These are phyloP conservation scores for Chaetothyriales sp. DNA, from an alignment of 2,329 filamentous ascomycete genomes.

Conservation along the genomic window DNA sequence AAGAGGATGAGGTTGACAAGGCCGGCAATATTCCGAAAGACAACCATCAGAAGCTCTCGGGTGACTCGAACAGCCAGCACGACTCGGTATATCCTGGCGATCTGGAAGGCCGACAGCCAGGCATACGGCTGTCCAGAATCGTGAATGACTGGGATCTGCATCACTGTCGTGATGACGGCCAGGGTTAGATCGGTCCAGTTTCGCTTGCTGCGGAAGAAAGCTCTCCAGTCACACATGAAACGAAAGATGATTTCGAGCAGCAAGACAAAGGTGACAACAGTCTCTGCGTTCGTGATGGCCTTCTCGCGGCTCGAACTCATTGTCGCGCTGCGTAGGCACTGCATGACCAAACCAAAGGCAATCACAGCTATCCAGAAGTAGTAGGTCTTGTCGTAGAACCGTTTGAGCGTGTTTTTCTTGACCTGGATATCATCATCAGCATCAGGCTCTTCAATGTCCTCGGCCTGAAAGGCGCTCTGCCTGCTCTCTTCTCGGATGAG, in stretches of 20 bases:
- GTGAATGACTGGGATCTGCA: constrained; percentile 69
- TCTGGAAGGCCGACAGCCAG: constrained; percentile 87
- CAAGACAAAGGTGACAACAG: constrained; percentile 61
- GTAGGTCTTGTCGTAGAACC: constrained; percentile 56
- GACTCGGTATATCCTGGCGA: constrained; percentile 78
- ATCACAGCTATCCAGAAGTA: constrained; percentile 72
- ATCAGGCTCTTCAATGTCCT: constrained; percentile 39
- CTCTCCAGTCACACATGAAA: constrained; percentile 62
- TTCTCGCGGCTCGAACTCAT: constrained; percentile 49
- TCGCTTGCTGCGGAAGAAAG: constrained; percentile 56
- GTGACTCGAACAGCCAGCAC: constrained; percentile 82
- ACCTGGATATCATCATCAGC: constrained; percentile 20
- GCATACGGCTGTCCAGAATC: constrained; percentile 57
- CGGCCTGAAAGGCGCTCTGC: constrained; percentile 76
- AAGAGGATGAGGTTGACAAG: constrained; percentile 90
- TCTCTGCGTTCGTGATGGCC: constrained; percentile 60
- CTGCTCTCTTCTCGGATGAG: constrained; percentile 94
- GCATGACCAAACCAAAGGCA: constrained; percentile 60
- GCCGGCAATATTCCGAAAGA: constrained; percentile 82
- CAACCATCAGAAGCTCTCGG: constrained; percentile 65
- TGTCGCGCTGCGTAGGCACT: constrained; percentile 58
- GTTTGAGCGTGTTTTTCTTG: constrained; percentile 39
- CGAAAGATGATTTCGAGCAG: constrained; percentile 70
- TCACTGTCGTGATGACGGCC: constrained; percentile 66
- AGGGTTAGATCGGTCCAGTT: constrained; percentile 72